These are phyloP conservation scores for Xerocomus minutiporus DNA, from an alignment of 1,284 basidiomycete genomes.

Conservation along the genomic window DNA sequence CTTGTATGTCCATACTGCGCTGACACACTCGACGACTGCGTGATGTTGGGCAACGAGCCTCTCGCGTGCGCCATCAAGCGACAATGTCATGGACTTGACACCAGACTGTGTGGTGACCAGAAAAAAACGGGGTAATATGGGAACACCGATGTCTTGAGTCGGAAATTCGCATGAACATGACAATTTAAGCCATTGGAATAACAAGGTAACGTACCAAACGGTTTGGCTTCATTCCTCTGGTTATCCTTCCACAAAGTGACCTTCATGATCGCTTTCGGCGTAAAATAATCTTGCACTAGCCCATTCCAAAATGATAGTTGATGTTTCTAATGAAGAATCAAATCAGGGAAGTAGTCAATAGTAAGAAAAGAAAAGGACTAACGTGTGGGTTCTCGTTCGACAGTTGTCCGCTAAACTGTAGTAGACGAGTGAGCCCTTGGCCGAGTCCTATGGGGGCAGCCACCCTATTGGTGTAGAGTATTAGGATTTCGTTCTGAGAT, in stretches of 20 bases:
- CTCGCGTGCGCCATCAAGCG: constrained; percentile 68
- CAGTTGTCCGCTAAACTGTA: constrained; percentile 63
- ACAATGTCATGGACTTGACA: constrained; percentile 70
- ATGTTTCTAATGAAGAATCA: constrained; percentile 43
- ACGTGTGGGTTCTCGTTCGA: constrained; percentile 49
- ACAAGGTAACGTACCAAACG: constrained; percentile 55
- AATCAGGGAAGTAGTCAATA: background rate
- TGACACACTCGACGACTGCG: constrained; percentile 59
- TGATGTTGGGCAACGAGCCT: constrained; percentile 46
- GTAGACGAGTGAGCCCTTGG: constrained; percentile 54
- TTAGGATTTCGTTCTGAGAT: constrained; percentile 11
- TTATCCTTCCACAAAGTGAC: constrained; percentile 80
- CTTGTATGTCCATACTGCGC: constrained; percentile 71
- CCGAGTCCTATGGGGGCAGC: constrained; percentile 44
- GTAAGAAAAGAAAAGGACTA: constrained; percentile 18
- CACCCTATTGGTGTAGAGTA: constrained; percentile 20
- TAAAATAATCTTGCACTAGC: constrained; percentile 62
- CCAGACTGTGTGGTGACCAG: constrained; percentile 76
- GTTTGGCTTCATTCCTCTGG: constrained; percentile 67
- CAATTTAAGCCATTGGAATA: background rate
- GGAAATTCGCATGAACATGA: constrained; percentile 13
- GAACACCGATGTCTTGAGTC: constrained; percentile 62
- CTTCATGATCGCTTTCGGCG: constrained; percentile 60
- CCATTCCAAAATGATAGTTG: constrained; percentile 60
- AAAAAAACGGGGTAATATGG: constrained; percentile 77